These are phyloP conservation scores for Pelargonium citronellum DNA, from an alignment of 441 rosid genomes.

Conservation along the genomic window DNA sequence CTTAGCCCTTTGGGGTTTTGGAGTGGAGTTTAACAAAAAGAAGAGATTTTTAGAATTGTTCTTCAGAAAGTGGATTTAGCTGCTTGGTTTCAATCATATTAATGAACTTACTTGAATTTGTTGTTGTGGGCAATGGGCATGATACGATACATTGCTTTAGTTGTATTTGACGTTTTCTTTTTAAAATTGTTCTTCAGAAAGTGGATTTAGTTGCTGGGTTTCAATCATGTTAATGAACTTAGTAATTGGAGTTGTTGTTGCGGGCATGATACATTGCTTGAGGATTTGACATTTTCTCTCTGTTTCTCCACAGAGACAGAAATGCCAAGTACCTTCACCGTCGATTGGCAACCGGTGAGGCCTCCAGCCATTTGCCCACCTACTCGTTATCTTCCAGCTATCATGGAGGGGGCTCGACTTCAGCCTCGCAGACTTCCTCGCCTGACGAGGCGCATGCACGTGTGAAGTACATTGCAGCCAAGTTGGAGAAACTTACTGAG, in stretches of 20 bases:
- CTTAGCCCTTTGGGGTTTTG: too few species aligned
- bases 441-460: too few species aligned
- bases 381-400: too few species aligned
- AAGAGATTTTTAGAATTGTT: too few species aligned
- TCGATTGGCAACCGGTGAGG: too few species aligned
- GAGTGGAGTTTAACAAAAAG: too few species aligned
- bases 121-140: background rate
- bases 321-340: conserved; percentile 78
- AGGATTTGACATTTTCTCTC: conserved; percentile 1
- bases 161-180: conserved; percentile 1
- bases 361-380: too few species aligned
- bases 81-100: background rate
- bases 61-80: background rate
- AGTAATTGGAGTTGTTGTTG: background rate
- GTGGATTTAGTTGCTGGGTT: background rate
- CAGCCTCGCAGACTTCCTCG: too few species aligned
- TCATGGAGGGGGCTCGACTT: too few species aligned
- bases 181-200: background rate
- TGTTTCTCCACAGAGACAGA: conserved; percentile 49
- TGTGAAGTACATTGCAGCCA: too few species aligned
- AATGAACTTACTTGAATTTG: background rate
- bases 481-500: too few species aligned
- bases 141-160: background rate
- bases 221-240: background rate
- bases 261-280: background rate